phyloP scores from a whole-genome alignment of 2,329 filamentous ascomycete genomes.

The Byssothecium circinans region DNA sequence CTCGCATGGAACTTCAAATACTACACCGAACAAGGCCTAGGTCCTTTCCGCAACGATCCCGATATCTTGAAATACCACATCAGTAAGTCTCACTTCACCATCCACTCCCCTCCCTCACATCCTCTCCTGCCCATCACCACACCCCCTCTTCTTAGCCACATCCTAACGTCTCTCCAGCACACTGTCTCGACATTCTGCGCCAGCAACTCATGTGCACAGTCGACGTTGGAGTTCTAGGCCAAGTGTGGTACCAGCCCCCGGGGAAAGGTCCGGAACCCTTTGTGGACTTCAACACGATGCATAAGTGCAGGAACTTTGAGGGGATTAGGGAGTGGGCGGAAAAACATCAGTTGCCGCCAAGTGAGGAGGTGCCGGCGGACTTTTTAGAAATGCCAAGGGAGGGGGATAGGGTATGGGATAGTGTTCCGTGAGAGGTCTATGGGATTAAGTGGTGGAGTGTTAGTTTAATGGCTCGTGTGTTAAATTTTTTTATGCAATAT shows the following conservation, averaged over 20 bases:
- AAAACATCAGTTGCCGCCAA: constrained; percentile 51
- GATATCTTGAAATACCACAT: constrained; percentile 59
- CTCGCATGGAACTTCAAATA: constrained; percentile 63
- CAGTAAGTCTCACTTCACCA: constrained; percentile 48
- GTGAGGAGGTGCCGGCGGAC: constrained; percentile 31
- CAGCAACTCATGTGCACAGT: constrained; percentile 66
- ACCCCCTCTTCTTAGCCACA: not conserved
- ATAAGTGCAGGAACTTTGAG: constrained; percentile 62
- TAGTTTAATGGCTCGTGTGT: too few relatives aligned
- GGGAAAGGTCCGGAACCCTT: constrained; percentile 54
- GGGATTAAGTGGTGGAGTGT: too few relatives aligned
- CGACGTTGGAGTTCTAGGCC: constrained; percentile 62
- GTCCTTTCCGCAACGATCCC: constrained; percentile 60
- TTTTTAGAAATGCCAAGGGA: constrained; percentile 46
- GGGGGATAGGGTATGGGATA: constrained; percentile 27
- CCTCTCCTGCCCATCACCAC: not conserved
- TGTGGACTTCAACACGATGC: constrained; percentile 64
- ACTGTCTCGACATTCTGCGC: constrained; percentile 64
- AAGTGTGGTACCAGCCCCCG: constrained; percentile 61
- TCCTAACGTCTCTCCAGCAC: constrained; percentile 34
- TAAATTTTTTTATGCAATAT: too few relatives aligned
- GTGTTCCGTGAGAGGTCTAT: too few relatives aligned
- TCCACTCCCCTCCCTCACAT: not conserved
- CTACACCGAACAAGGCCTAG: constrained; percentile 54
- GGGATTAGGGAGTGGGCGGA: constrained; percentile 58